A percentile compares a stretch with the other conserved stretches of the same genome.
These are phyloP conservation scores for Musa itinerans DNA, from an alignment of 176 grass and related monocot genomes.

Conservation along the genomic window DNA sequence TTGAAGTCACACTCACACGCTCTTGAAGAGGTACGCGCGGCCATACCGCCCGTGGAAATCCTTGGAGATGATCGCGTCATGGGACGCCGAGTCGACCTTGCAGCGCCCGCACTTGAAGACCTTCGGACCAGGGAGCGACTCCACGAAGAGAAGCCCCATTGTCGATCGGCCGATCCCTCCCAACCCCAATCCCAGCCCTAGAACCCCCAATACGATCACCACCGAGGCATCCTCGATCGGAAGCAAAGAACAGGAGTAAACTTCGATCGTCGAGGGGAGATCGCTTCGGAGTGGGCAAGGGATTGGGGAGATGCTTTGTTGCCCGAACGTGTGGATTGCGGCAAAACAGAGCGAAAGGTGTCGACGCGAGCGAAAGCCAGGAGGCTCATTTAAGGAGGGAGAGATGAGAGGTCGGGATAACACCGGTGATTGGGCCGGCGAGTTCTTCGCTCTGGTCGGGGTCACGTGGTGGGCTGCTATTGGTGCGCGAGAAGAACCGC, in stretches of 20 bases:
- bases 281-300: not conserved
- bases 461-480: no score
- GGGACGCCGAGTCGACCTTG: slow-evolving; percentile 77
- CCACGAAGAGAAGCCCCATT: slow-evolving; percentile 79
- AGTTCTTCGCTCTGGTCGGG: no score
- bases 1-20: slow-evolving; percentile 42
- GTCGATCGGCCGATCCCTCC: not conserved
- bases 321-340: not conserved
- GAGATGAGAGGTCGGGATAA: no score
- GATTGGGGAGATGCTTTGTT: not conserved
- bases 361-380: no score
- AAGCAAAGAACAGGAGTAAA: not conserved
- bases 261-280: not conserved
- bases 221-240: not conserved
- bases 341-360: not conserved
- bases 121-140: slow-evolving; percentile 61
- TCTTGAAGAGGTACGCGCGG: slow-evolving; percentile 70
- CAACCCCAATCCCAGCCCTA: slow-evolving; percentile 3
- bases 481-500: no score
- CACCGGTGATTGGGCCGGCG: no score
- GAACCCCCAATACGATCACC: not conserved
- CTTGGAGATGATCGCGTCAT: slow-evolving; percentile 68
- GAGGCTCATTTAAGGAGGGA: no score
- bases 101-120: slow-evolving; percentile 73
- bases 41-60: slow-evolving; percentile 63